Percentiles rank a stretch among this genome's conserved stretches.
Evolutionary conservation across 495 filamentous ascomycete species (phyloP).

Genomic region (Xylaria scruposa): DNA sequence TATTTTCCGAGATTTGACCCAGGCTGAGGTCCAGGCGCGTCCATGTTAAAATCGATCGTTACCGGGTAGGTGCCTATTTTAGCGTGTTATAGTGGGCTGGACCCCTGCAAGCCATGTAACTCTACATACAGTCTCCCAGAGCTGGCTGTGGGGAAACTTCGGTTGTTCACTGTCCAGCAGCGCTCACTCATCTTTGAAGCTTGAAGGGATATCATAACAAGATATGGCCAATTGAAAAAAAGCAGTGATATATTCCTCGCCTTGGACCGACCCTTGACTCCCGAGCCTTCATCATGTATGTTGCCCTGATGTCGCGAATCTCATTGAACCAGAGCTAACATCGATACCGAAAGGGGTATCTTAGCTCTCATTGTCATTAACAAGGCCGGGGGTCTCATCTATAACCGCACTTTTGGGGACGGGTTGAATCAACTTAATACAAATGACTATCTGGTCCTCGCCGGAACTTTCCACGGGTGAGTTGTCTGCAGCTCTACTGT

Average conservation of each 20-base stretch:
- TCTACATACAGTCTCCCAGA: no score
- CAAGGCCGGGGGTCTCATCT: slow-evolving; percentile 95
- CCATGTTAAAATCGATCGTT: neutral
- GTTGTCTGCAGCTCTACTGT: neutral
- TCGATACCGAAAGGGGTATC: slow-evolving; percentile 70
- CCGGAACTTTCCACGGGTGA: slow-evolving; percentile 95
- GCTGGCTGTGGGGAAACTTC: slow-evolving; percentile 20
- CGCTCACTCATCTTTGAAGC: neutral
- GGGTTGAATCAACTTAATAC: slow-evolving; percentile 83
- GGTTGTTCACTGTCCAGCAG: neutral
- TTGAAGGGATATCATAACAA: neutral
- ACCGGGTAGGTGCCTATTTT: slow-evolving; percentile 2
- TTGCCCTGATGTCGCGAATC: neutral
- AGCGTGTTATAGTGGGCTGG: slow-evolving; percentile 13
- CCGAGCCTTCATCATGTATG: slow-evolving; percentile 24
- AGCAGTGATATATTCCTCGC: neutral
- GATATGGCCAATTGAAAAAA: slow-evolving; percentile 8
- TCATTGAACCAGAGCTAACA: slow-evolving; percentile 25
- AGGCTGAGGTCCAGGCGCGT: slow-evolving; percentile 10
- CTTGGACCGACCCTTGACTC: neutral
- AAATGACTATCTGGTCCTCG: slow-evolving; percentile 97
- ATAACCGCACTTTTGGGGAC: slow-evolving; percentile 88
- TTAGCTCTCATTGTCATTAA: slow-evolving; percentile 96
- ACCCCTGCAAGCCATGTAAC: neutral
- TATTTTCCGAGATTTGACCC: slow-evolving; percentile 5